Evolutionary conservation across 1,139 yeast species (phyloP), one percentile per base, ranked within the genome.

Genomic region (Geotrichum europaeum): DNA sequence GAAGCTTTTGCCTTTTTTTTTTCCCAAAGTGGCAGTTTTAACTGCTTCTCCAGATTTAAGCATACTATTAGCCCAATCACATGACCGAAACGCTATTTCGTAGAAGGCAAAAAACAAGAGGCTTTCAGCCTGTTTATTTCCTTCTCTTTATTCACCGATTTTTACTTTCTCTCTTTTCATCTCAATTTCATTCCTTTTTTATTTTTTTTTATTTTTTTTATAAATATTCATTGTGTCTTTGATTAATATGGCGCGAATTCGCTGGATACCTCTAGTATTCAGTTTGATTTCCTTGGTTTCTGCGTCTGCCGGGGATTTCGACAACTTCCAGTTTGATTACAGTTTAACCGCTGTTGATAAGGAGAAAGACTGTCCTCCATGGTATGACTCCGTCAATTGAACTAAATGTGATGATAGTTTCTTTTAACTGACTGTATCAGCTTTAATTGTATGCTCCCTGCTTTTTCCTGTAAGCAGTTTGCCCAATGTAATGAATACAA

Each of bases 361-460:
- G 47, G 50, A 51, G 10, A 69, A 68, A n/a, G 66, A 70, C 18
- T 71, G 74, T 55, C 74, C 74, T 25, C 73, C 73, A n/a, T 71
- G 74, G 69, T 66, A 56, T 51, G 69, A 63, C 40, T 9, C 10
- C 12, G 30, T 51, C 47, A 56, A 36, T 32, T 51, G 30, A 2
- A 49, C 32, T 49, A 49, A 18, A 36, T n/a, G 15, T 52, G 1
- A 22, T 30, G 28, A 25, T 10, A 13, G n/a, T n/a, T 40, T 25
- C 24, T 32, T 32, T 49, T 43, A 51, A 55, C 49, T 15, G 22
- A 30, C 32, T 36, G 13, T 56, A 57, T 51, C 40, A 73, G 97
- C 70, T 94, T 94, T 81, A 94, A 94, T 73, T 94, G 99, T 76
- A 87, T 90, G 79, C 79, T 91, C 18, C 96, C 97, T 10, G 88